Conservation (phyloP, 2,329 filamentous ascomycete species). For the Aspergillus transmontanensis region DNA sequence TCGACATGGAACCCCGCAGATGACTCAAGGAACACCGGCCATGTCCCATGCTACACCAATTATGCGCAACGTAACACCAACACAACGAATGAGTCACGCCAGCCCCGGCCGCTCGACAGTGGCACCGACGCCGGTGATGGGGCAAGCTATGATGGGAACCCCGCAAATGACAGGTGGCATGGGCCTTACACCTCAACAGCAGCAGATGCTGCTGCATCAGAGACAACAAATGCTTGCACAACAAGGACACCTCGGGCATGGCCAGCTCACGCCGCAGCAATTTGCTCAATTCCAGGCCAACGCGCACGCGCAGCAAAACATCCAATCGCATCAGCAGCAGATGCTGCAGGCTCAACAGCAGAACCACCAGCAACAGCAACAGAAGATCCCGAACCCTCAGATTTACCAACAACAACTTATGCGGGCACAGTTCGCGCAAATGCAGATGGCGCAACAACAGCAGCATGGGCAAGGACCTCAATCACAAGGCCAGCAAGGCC, state of each 20-base stretch:
- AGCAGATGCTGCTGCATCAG: conserved; percentile 41
- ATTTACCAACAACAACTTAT: conserved; percentile 42
- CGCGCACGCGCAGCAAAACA: conserved; percentile 50
- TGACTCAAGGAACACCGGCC: conserved; percentile 49
- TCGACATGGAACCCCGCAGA: conserved; percentile 51
- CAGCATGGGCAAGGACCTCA: conserved; percentile 21
- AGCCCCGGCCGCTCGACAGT: conserved; percentile 48
- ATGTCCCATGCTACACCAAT: conserved; percentile 51
- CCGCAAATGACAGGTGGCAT: conserved; percentile 42
- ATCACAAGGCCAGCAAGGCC: conserved; percentile 27
- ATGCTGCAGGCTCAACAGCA: conserved; percentile 41
- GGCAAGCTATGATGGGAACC: conserved; percentile 43
- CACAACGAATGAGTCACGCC: conserved; percentile 49
- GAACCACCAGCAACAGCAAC: conserved; percentile 34
- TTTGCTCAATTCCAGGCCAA: conserved; percentile 46
- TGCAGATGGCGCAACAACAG: conserved; percentile 42
- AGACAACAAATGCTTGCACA: conserved; percentile 44
- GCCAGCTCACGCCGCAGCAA: conserved; percentile 44
- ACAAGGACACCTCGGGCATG: conserved; percentile 36
- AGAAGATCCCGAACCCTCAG: conserved; percentile 34
- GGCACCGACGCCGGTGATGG: conserved; percentile 49
- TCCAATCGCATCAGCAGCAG: conserved; percentile 46
- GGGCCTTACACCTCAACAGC: conserved; percentile 44
- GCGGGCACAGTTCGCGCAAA: conserved; percentile 41
- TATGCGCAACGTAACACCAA: conserved; percentile 51